Conservation (phyloP, 192 early-diverging fungal genomes). For the Helicostylum pulchrum region DNA sequence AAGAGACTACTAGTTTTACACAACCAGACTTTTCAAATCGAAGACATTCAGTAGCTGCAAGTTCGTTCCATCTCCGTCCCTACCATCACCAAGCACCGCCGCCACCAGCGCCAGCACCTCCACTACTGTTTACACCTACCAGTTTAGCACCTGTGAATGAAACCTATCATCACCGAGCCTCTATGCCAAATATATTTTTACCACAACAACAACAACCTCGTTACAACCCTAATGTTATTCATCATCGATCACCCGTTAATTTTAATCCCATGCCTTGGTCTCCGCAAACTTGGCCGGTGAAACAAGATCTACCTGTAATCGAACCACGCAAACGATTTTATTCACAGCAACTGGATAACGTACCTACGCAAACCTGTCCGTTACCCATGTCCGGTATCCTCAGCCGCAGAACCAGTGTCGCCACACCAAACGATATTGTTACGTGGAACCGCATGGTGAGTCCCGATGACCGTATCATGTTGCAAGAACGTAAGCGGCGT, state of each 20-base stretch:
- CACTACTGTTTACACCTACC: too few species aligned
- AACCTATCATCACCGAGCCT: conserved; percentile 2
- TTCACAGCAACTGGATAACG: neutral
- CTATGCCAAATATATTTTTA: conserved; percentile 16
- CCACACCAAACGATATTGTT: conserved; percentile 1
- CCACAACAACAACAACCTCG: neutral
- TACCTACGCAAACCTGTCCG: neutral
- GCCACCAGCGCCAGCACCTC: too few species aligned
- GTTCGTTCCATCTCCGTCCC: neutral
- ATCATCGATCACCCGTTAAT: neutral
- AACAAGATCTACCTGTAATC: neutral
- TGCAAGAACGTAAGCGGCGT: neutral
- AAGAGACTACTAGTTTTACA: neutral
- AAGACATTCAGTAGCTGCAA: conserved; percentile 1
- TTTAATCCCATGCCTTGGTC: neutral
- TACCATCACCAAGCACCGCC: neutral
- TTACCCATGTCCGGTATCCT: neutral
- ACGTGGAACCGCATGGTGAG: conserved; percentile 3
- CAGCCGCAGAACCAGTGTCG: neutral
- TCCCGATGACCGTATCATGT: neutral
- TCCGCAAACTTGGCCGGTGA: neutral
- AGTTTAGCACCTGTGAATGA: too few species aligned
- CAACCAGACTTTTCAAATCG: neutral
- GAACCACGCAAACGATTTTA: neutral
- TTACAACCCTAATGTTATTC: neutral